A percentile compares a stretch with the other conserved stretches of the same genome.
These are phyloP conservation scores for Quercus ilex DNA, from an alignment of 306 rosid species.

Conservation along the genomic window DNA sequence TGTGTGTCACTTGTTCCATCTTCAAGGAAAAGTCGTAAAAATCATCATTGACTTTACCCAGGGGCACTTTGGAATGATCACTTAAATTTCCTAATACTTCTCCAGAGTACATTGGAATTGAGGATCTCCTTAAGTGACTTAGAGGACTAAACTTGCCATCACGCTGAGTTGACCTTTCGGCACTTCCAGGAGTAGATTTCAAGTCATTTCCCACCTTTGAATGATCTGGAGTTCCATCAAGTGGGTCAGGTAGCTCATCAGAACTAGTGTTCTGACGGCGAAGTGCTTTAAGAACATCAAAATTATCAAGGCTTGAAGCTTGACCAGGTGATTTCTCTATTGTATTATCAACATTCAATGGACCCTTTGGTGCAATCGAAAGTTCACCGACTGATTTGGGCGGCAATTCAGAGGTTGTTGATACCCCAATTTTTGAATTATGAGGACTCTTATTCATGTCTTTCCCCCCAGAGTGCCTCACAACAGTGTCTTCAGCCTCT, in stretches of 20 bases:
- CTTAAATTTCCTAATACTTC: constrained; percentile 36
- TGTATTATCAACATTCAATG: constrained; percentile 5
- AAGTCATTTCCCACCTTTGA: constrained; percentile 17
- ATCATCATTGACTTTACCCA: constrained; percentile 25
- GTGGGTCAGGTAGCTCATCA: constrained; percentile 19
- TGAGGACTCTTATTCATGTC: constrained; percentile 39
- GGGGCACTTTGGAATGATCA: constrained; percentile 23
- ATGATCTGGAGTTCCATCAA: constrained; percentile 25
- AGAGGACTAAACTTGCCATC: constrained; percentile 30
- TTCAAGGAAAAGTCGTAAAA: constrained; percentile 27
- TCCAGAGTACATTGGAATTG: constrained; percentile 38
- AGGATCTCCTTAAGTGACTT: constrained; percentile 36
- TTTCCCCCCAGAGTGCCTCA: constrained; percentile 38
- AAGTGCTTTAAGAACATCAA: constrained; percentile 20
- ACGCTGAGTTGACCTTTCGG: constrained; percentile 32
- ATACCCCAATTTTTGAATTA: constrained; percentile 29
- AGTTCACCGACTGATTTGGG: constrained; percentile 26
- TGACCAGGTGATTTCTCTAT: constrained; percentile 25
- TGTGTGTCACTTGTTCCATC: constrained; percentile 26
- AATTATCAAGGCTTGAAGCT: constrained; percentile 10
- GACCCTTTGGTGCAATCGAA: constrained; percentile 31
- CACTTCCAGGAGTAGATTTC: constrained; percentile 34
- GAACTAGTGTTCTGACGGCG: constrained; percentile 12
- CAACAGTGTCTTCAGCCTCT: constrained; percentile 46
- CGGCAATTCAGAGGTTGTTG: constrained; percentile 23